Evolutionary conservation across 2,329 filamentous ascomycete species (phyloP), one percentile per base, ranked within the genome.

Genomic region (Rhynchosporium secalis): DNA sequence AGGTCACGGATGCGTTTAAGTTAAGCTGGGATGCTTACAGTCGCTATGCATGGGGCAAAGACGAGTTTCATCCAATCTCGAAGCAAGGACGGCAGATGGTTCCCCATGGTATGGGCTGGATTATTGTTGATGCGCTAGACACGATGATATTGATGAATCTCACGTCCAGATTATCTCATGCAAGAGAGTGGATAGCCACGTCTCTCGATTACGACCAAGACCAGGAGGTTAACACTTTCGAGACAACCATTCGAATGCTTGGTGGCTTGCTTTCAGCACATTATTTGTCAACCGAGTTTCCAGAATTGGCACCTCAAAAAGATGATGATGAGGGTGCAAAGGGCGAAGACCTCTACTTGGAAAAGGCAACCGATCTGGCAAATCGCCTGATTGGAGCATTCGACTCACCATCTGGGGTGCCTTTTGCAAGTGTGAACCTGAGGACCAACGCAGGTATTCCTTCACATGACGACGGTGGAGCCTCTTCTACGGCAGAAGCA

Each of bases 131-230:
- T 78, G 87, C 94, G 12, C 80, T 99, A 66, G 95, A 99, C 76
- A 99, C 95, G 0, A 85, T 98, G 82, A 99, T 99, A 79, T 81
- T 99, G 65, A 99, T 99, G 95, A 98, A 98, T 75, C 81, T 96
- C 67, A 98, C 94, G 13, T 89, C 86, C 38, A 87, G 93, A 65
- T 83, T 99, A 45, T 83, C 87, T 43, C 87, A 96, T 72, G 94
- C 95, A 33, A 84, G 94, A 61, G 85, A 96, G 73, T 99, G 95
- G 95, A 86, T 99, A 54, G 83, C 90, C 1, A 88, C 86, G 4
- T 87, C 87, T 7, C 77, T 98, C 66, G 88, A 87, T 10, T 98
- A 96, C 78, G 88, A 97, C 64, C 92, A 96, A 75, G 83, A 97
- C 71, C 92, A 97, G 75, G 92, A 97, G 74, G 94, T 99, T 61